These are phyloP conservation scores for Cenococcum geophilum DNA, from an alignment of 495 filamentous ascomycete species.

Conservation along the genomic window DNA sequence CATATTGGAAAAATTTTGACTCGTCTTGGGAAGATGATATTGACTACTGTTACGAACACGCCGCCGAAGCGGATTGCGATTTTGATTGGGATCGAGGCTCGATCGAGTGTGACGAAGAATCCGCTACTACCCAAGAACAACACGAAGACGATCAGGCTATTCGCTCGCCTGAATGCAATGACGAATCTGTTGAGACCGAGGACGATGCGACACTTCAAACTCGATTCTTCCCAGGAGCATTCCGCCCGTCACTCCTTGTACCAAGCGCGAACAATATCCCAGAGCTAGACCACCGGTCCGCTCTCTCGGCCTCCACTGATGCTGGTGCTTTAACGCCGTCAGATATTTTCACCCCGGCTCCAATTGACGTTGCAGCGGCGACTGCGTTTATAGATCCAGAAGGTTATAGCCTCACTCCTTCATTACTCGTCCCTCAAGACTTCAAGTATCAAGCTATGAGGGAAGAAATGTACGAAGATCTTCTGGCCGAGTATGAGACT, in stretches of 20 bases:
- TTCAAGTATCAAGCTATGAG: conserved; percentile 35
- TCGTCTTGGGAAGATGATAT: conserved; percentile 90
- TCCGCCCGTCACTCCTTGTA: conserved; percentile 24
- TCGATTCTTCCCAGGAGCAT: conserved; percentile 11
- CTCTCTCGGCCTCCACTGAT: conserved; percentile 24
- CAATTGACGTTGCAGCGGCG: background rate
- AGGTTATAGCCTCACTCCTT: conserved; percentile 34
- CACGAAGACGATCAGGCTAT: background rate
- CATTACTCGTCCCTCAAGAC: conserved; percentile 21
- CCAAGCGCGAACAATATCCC: conserved; percentile 24
- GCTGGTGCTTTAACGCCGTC: conserved; percentile 21
- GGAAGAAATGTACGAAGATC: conserved; percentile 48
- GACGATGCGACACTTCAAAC: conserved; percentile 9
- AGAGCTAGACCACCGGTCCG: conserved; percentile 26
- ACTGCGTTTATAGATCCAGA: conserved; percentile 15
- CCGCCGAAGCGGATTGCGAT: conserved; percentile 81
- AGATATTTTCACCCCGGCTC: conserved; percentile 13
- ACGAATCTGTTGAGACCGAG: background rate
- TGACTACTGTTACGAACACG: conserved; percentile 89
- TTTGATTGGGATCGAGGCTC: conserved; percentile 69
- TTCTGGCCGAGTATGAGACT: conserved; percentile 43
- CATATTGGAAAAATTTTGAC: conserved; percentile 41
- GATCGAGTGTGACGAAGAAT: conserved; percentile 8
- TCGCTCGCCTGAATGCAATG: background rate
- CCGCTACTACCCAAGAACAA: background rate